These are phyloP conservation scores for Yarrowia yakushimensis DNA, from an alignment of 805 yeast genomes.

Conservation along the genomic window DNA sequence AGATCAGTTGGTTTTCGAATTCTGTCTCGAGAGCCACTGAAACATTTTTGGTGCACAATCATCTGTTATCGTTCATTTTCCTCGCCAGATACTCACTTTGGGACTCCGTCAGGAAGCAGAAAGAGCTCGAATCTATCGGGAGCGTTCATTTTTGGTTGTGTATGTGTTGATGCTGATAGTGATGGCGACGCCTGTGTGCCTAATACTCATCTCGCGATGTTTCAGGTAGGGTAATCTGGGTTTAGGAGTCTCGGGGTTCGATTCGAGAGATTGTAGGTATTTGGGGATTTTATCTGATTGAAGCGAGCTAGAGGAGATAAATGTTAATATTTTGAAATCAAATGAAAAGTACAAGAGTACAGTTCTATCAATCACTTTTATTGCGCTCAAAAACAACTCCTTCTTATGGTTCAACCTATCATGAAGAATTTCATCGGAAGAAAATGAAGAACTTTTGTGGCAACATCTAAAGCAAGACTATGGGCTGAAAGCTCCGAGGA, in stretches of 20 bases:
- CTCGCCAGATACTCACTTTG: conserved; percentile 55
- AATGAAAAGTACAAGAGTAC: no score
- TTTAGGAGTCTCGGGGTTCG: neutral
- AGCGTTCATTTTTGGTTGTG: conserved; percentile 68
- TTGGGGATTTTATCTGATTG: no score
- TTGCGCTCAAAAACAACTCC: neutral
- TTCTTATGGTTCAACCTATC: conserved; percentile 5
- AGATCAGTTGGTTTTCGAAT: neutral
- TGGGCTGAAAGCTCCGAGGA: neutral
- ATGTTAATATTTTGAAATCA: no score
- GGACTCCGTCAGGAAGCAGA: conserved; percentile 94
- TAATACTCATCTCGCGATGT: conserved; percentile 17
- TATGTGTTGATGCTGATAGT: neutral
- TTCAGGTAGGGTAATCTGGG: conserved; percentile 16
- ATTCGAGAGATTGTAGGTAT: neutral
- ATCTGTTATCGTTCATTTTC: neutral
- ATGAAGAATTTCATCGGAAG: neutral
- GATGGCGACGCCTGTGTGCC: neutral
- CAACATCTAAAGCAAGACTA: neutral
- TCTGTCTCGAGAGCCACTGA: neutral
- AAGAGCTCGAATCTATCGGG: conserved; percentile 98
- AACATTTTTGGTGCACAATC: neutral
- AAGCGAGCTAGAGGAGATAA: no score
- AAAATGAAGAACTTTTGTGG: neutral
- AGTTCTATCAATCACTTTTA: no score